These are phyloP conservation scores for Nakazawaea pomicola DNA, from an alignment of 805 yeast genomes.

Conservation along the genomic window DNA sequence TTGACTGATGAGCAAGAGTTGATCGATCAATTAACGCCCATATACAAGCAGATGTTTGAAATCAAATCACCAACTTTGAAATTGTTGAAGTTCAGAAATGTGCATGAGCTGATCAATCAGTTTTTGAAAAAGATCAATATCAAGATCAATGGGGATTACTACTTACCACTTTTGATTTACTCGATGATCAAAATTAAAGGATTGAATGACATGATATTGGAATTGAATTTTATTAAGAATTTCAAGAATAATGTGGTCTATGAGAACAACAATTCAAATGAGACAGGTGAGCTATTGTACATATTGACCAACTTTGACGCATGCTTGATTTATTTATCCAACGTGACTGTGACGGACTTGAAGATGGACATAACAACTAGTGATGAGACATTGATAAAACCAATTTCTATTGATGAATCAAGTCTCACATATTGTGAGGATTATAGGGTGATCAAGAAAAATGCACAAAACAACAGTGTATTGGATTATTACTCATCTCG, in stretches of 20 bases:
- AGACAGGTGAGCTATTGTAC: constrained; percentile 27
- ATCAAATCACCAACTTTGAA: constrained; percentile 30
- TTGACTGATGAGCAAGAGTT: constrained; percentile 21
- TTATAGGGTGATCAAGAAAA: constrained; percentile 1
- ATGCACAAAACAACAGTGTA: background rate
- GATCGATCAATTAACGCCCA: constrained; percentile 20
- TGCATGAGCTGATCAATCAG: constrained; percentile 24
- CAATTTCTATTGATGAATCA: constrained; percentile 8
- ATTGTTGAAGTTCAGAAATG: constrained; percentile 23
- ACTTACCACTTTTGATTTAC: constrained; percentile 29
- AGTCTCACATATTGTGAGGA: constrained; percentile 13
- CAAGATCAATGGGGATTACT: constrained; percentile 27
- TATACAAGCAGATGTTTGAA: constrained; percentile 25
- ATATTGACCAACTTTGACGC: constrained; percentile 33
- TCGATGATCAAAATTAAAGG: constrained; percentile 26
- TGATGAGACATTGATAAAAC: constrained; percentile 34
- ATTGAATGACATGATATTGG: constrained; percentile 24
- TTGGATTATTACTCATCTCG: constrained; percentile 8
- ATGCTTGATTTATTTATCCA: constrained; percentile 26
- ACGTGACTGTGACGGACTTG: constrained; percentile 27
- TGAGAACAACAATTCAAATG: constrained; percentile 20
- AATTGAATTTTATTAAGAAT: constrained; percentile 27
- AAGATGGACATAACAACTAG: constrained; percentile 18
- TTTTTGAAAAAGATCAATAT: constrained; percentile 18
- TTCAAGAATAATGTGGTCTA: constrained; percentile 26